Conservation (phyloP, 1,139 yeast genomes). For the Geotrichum restrictum region DNA sequence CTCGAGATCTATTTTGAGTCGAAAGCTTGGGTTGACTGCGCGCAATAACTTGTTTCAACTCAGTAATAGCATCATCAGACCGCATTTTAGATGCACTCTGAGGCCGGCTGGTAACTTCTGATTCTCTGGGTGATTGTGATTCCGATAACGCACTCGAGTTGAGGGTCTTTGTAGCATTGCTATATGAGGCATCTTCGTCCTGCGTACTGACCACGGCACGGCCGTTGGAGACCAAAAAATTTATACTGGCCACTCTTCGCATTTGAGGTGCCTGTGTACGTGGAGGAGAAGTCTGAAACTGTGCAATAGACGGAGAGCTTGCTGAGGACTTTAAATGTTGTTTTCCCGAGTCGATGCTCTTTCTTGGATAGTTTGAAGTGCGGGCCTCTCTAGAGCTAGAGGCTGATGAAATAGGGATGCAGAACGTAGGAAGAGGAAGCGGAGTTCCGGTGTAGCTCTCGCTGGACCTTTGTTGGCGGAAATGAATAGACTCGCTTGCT, state of each 20-base stretch:
- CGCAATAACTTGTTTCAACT: conserved; percentile 16
- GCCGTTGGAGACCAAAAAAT: background rate
- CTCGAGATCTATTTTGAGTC: background rate
- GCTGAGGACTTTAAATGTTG: background rate
- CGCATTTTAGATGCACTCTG: conserved; percentile 1
- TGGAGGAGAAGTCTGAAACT: background rate
- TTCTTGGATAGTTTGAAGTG: conserved; percentile 5
- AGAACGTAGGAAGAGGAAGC: too few relatives aligned
- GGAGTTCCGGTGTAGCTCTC: background rate
- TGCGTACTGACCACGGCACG: conserved; percentile 1
- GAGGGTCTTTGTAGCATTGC: background rate
- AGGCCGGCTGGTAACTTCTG: background rate
- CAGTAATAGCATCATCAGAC: conserved; percentile 20
- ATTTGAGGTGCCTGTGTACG: background rate
- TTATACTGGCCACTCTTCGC: background rate
- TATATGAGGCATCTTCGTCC: background rate
- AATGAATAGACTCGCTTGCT: background rate
- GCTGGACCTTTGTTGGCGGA: too few relatives aligned
- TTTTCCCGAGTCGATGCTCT: background rate
- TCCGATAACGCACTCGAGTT: too few relatives aligned
- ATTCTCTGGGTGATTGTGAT: background rate
- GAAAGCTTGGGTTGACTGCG: conserved; percentile 7
- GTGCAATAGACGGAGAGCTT: background rate
- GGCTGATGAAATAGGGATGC: background rate
- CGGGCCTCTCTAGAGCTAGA: conserved; percentile 10